Percentiles rank a stretch among this genome's conserved stretches.
phyloP scores from a whole-genome alignment of 345 rosid genomes.

The Euphorbia lathyris region DNA sequence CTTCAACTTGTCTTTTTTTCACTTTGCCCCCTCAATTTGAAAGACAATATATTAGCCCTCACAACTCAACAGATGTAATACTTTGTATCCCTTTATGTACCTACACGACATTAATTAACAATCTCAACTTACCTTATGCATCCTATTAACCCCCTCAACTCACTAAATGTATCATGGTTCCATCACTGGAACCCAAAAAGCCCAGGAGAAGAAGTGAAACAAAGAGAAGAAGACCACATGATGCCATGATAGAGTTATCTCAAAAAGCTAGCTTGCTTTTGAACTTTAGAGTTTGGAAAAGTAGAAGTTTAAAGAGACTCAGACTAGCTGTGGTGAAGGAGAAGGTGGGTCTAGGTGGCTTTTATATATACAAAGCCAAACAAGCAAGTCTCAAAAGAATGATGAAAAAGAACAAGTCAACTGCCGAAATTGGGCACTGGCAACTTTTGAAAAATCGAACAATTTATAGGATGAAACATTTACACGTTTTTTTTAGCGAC shows the following conservation, averaged over 20 bases:
- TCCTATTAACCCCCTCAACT: too few relatives aligned
- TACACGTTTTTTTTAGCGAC: neutral
- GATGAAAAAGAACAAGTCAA: neutral
- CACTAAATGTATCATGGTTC: too few relatives aligned
- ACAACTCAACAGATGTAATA: too few relatives aligned
- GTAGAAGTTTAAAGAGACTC: constrained; percentile 1
- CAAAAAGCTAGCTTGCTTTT: neutral
- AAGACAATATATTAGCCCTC: too few relatives aligned
- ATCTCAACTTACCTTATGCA: too few relatives aligned
- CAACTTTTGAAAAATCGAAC: neutral
- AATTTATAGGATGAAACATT: neutral
- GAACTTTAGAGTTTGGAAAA: neutral
- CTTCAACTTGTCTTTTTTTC: too few relatives aligned
- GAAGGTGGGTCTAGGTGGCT: neutral
- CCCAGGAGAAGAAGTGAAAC: constrained; percentile 13
- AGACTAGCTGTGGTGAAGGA: too few relatives aligned
- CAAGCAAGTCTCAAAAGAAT: neutral
- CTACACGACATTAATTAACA: too few relatives aligned
- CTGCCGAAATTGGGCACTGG: neutral
- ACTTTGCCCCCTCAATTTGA: too few relatives aligned
- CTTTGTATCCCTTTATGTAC: too few relatives aligned
- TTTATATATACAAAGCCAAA: constrained; percentile 8
- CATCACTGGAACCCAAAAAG: constrained; percentile 9
- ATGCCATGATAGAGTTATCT: constrained; percentile 13
- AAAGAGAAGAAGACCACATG: constrained; percentile 16